These are phyloP conservation scores for Yamadazyma dushanensis DNA, from an alignment of 1,139 yeast genomes.

Conservation along the genomic window DNA sequence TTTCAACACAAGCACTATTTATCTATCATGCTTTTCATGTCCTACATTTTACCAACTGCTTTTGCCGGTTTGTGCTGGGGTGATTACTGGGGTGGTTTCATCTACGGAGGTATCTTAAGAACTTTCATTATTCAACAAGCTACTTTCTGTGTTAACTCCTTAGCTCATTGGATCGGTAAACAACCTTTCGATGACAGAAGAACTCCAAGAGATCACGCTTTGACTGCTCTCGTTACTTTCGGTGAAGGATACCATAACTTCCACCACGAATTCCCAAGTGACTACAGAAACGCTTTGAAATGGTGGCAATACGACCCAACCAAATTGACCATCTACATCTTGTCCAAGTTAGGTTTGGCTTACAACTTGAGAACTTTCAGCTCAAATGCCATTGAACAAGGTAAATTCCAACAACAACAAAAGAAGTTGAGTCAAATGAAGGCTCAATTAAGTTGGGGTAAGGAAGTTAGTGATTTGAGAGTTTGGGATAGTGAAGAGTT, in stretches of 20 bases:
- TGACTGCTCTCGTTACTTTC: conserved; percentile 92
- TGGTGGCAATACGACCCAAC: conserved; percentile 99
- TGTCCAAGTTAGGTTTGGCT: conserved; percentile 81
- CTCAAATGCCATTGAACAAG: conserved; percentile 95
- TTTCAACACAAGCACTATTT: conserved; percentile 94
- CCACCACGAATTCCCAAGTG: conserved; percentile 99
- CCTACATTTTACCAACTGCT: conserved; percentile 71
- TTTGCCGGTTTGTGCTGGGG: conserved; percentile 78
- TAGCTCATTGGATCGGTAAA: conserved; percentile 97
- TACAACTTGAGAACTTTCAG: conserved; percentile 90
- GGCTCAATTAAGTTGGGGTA: conserved; percentile 87
- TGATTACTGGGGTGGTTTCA: conserved; percentile 89
- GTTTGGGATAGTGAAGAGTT: conserved; percentile 89
- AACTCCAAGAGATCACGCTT: conserved; percentile 93
- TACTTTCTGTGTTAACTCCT: conserved; percentile 96
- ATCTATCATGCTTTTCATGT: conserved; percentile 61
- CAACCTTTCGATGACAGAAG: conserved; percentile 98
- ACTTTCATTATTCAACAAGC: conserved; percentile 91
- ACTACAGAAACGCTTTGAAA: conserved; percentile 94
- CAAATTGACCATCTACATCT: conserved; percentile 69
- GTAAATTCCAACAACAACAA: conserved; percentile 92
- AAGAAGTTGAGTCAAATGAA: conserved; percentile 88
- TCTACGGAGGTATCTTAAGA: conserved; percentile 88
- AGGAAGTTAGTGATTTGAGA: conserved; percentile 79
- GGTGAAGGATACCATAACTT: conserved; percentile 99